Evolutionary conservation across 306 rosid genomes (phyloP).

Genomic region (Datisca glomerata): DNA sequence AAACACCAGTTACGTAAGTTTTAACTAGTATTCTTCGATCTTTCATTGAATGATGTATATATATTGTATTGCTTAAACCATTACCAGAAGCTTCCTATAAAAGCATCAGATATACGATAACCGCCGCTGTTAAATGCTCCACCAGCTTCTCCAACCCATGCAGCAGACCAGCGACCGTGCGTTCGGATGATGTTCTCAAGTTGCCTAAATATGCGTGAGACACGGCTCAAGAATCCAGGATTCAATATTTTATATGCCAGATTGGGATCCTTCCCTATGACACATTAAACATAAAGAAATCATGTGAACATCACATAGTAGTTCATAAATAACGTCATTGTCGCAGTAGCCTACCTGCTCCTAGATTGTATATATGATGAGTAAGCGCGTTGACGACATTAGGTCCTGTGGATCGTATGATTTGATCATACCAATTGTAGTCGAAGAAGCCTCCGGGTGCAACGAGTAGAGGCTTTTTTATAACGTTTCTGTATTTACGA

Average conservation of each 20-base stretch:
- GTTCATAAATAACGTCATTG: too few relatives aligned
- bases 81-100: constrained; percentile 85
- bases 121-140: constrained; percentile 82
- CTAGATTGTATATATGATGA: constrained; percentile 79
- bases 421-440: constrained; percentile 43
- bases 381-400: constrained; percentile 37
- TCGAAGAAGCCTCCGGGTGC: constrained; percentile 86
- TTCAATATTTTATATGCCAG: constrained; percentile 39
- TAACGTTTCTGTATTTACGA: constrained; percentile 26
- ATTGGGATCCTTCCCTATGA: constrained; percentile 53
- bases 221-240: constrained; percentile 37
- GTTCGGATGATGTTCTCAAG: constrained; percentile 34
- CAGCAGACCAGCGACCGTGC: constrained; percentile 63
- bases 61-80: too few relatives aligned
- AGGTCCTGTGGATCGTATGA: constrained; percentile 55
- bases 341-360: constrained; percentile 51
- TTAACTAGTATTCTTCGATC: too few relatives aligned
- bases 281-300: too few relatives aligned
- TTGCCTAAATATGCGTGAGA: constrained; percentile 23
- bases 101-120: constrained; percentile 52
- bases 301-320: too few relatives aligned
- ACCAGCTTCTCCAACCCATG: constrained; percentile 97
- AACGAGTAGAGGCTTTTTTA: constrained; percentile 36
- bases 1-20: too few relatives aligned
- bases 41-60: too few relatives aligned